Evolutionary conservation across 31 red algal species (phyloP).

Genomic region (Pterothamnion heteromorphum): DNA sequence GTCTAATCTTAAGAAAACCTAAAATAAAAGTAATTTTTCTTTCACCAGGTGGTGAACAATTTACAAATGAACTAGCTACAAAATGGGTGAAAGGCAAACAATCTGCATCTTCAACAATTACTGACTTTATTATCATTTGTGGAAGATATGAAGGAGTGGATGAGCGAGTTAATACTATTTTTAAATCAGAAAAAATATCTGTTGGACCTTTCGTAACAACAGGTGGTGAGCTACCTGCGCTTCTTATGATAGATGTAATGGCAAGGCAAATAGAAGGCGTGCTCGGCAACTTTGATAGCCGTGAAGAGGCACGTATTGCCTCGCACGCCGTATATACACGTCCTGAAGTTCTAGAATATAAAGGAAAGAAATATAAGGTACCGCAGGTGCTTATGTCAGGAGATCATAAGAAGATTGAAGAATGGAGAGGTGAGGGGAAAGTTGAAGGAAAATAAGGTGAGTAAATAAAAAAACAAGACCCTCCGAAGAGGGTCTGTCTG

Average conservation of each 20-base stretch:
- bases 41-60: not conserved
- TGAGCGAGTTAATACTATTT: not conserved
- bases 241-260: not conserved
- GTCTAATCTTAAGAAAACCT: not conserved
- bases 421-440: not conserved
- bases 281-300: not conserved
- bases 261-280: not conserved
- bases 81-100: not conserved
- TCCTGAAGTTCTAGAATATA: not conserved
- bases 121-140: not conserved
- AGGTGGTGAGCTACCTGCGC: constrained; percentile 2
- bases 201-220: not conserved
- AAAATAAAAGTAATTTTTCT: not conserved
- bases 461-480: no score
- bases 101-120: not conserved
- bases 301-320: not conserved
- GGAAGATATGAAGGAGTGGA: constrained; percentile 34
- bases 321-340: not conserved
- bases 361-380: not conserved
- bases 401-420: not conserved
- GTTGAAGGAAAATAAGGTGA: no score
- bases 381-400: not conserved
- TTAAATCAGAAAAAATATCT: not conserved
- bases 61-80: not conserved
- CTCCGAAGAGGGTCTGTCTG: no score